phyloP scores from a whole-genome alignment of 208 protist genomes.

The Acanthamoeba pearcei region DNA sequence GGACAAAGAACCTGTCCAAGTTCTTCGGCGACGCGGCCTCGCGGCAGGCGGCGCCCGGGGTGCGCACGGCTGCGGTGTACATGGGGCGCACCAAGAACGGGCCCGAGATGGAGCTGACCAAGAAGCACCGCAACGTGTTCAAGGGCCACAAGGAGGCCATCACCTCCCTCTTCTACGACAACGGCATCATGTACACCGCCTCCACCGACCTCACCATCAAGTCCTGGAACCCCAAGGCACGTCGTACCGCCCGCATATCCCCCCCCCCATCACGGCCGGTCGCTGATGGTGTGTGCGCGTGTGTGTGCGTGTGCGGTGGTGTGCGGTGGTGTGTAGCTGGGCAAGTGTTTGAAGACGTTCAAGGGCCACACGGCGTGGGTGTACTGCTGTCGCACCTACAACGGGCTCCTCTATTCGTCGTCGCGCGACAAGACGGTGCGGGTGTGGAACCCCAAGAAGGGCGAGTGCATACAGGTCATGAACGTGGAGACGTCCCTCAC shows the following conservation, averaged over 20 bases:
- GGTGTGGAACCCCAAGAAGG: not conserved
- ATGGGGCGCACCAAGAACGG: not conserved
- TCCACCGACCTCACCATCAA: slow-evolving; percentile 1
- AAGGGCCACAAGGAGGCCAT: slow-evolving; percentile 10
- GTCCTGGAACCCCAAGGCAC: slow-evolving; percentile 38
- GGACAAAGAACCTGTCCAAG: slow-evolving; percentile 26
- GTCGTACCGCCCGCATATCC: not conserved
- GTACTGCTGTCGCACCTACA: not conserved
- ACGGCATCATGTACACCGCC: slow-evolving; percentile 40
- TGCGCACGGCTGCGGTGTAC: slow-evolving; percentile 11
- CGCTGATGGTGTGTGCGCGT: no score
- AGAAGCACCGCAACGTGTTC: not conserved
- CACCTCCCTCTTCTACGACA: not conserved
- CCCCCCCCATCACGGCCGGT: not conserved
- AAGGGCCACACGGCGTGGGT: slow-evolving; percentile 34
- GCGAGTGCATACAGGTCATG: not conserved
- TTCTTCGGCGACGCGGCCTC: not conserved
- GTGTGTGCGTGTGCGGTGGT: no score
- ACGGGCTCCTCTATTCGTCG: not conserved
- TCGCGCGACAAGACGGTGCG: slow-evolving; percentile 7
- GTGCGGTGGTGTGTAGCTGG: not conserved
- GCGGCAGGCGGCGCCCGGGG: not conserved
- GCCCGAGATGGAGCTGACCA: not conserved
- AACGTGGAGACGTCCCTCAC: not conserved
- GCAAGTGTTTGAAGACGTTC: slow-evolving; percentile 9